phyloP scores from a whole-genome alignment of 2,329 filamentous ascomycete genomes.

The Pleoardoris graminearum region DNA sequence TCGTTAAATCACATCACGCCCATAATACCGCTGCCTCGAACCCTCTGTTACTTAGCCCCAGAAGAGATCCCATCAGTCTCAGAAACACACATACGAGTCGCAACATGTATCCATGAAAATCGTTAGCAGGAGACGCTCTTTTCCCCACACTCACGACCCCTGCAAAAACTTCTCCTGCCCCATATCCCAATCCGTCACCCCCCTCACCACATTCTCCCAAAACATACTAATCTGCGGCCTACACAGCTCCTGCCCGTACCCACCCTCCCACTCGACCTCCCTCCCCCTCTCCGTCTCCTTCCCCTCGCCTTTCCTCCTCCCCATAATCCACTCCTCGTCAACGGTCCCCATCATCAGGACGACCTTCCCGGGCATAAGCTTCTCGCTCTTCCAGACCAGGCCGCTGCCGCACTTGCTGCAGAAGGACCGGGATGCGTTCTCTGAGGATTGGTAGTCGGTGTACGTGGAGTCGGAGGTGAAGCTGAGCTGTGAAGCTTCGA shows the following conservation, averaged over 20 bases:
- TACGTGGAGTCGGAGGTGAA: neutral
- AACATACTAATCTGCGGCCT: neutral
- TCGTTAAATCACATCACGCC: too few species aligned
- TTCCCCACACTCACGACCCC: neutral
- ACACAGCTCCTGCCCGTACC: neutral
- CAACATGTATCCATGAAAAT: too few species aligned
- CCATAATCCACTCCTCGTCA: neutral
- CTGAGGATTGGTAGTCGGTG: neutral
- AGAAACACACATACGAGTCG: too few species aligned
- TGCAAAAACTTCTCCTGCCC: neutral
- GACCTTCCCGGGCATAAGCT: neutral
- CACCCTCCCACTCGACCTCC: neutral
- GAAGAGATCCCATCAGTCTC: too few species aligned
- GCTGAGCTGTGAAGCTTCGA: neutral
- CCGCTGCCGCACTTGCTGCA: neutral
- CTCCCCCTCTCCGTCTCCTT: neutral
- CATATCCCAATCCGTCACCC: neutral
- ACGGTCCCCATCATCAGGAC: neutral
- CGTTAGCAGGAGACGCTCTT: too few species aligned
- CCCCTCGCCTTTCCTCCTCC: neutral
- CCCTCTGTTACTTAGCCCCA: too few species aligned
- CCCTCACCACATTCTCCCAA: neutral
- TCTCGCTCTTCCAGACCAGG: neutral
- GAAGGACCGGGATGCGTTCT: neutral
- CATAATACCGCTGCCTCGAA: too few species aligned